phyloP scores from a whole-genome alignment of 192 early-diverging fungal genomes.

The Coemansia sp. region DNA sequence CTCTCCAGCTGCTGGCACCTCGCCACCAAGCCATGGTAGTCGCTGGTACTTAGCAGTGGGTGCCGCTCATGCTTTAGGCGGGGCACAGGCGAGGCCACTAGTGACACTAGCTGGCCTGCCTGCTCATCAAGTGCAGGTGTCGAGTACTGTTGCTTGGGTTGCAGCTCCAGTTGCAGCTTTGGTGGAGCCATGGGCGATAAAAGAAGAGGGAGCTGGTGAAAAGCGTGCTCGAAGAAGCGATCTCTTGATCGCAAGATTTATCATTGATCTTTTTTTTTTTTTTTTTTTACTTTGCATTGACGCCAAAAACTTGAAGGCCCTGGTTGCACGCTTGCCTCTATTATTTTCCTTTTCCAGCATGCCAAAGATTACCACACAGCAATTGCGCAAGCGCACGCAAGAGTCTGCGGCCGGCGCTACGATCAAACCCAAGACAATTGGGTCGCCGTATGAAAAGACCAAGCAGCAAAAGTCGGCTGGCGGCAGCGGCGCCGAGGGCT shows the following conservation, averaged over 20 bases:
- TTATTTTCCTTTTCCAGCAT: slow-evolving; percentile 8
- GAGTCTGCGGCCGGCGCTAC: slow-evolving; percentile 39
- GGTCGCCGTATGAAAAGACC: slow-evolving; percentile 40
- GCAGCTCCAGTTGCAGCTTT: neutral
- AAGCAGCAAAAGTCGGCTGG: slow-evolving; percentile 8
- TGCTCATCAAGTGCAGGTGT: neutral
- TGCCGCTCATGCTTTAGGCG: slow-evolving; percentile 3
- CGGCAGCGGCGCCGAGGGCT: slow-evolving; percentile 16
- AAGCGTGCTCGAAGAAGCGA: neutral
- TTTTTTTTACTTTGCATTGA: neutral
- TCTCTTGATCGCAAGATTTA: neutral
- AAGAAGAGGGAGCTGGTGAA: neutral
- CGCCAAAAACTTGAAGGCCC: neutral
- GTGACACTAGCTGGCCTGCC: neutral
- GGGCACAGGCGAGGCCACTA: slow-evolving; percentile 9
- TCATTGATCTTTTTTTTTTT: neutral
- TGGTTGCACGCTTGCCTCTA: neutral
- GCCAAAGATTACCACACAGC: slow-evolving; percentile 56
- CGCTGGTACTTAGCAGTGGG: neutral
- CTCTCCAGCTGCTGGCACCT: slow-evolving; percentile 26
- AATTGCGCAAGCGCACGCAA: slow-evolving; percentile 52
- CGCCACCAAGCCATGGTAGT: slow-evolving; percentile 5
- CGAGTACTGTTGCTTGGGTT: neutral
- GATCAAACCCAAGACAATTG: slow-evolving; percentile 43
- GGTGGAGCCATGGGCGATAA: neutral